Percentiles rank a stretch among this genome's conserved stretches.
Conservation (phyloP, 192 early-diverging fungal species). For the Podila verticillata region DNA sequence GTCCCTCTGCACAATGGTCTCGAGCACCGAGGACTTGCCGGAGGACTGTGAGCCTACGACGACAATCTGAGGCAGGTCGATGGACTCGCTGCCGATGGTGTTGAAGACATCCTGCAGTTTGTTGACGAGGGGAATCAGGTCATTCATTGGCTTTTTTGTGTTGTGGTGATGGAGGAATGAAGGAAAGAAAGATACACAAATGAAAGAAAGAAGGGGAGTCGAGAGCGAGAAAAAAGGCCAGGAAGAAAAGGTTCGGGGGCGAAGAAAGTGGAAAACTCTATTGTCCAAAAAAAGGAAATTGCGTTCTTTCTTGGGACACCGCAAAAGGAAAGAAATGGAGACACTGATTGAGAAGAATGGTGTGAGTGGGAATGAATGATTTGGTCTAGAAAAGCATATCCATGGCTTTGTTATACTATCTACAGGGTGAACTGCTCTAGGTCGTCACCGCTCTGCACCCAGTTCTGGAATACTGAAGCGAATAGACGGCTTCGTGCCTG, state of each 20-base stretch:
- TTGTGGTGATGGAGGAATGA: background rate
- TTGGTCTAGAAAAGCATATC: no score
- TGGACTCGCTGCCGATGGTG: constrained; percentile 74
- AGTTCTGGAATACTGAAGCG: constrained; percentile 15
- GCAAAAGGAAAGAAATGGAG: constrained; percentile 3
- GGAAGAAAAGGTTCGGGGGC: background rate
- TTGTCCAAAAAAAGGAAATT: background rate
- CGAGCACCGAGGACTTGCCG: constrained; percentile 98
- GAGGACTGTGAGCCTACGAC: constrained; percentile 89
- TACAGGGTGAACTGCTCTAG: constrained; percentile 25
- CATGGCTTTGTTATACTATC: background rate
- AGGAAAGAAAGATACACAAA: background rate
- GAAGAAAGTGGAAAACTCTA: no score
- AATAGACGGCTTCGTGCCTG: constrained; percentile 3
- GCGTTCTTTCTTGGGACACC: background rate
- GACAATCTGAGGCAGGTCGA: constrained; percentile 88
- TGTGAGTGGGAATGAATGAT: no score
- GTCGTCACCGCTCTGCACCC: constrained; percentile 5
- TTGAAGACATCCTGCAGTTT: constrained; percentile 85
- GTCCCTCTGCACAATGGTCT: constrained; percentile 98
- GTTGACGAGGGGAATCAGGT: constrained; percentile 84
- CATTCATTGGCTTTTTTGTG: constrained; percentile 65
- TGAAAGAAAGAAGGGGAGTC: background rate
- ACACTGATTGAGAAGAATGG: background rate
- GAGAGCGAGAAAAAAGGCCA: background rate